Base-by-base conservation (phyloP, 108 stramenopile species). In the Cyclotella distinguenda region DNA sequence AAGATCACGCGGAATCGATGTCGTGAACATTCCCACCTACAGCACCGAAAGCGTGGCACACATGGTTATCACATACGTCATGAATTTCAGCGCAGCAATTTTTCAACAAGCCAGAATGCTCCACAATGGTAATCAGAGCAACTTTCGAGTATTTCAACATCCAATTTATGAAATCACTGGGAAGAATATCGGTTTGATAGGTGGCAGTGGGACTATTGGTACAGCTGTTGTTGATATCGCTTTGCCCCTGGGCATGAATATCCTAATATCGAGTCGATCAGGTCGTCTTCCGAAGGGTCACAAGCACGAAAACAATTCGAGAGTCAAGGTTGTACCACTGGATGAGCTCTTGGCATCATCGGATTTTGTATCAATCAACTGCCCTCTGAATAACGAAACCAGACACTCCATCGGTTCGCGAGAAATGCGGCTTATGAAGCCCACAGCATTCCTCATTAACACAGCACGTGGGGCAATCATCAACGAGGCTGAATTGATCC, bases 141-240 rank as follows among this genome's bases (percentile, higher is more conserved):
- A 95, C 50, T 89, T 95, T 51, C 67, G 68, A 13, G 86, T 89
- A 0, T 89, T 91, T 62, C 81, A 79, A 23, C 74, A 88, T 63
- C 89, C 94, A 7, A 76, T 91, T 47, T 69, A 70, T 57, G 94
- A 95, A 80, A 65, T 95, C 3, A 71, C 49, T 22, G 80, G 77
- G 6, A 95, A 94, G 59, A 87, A 83, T n/a, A 42, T 97, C 1
- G 94, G 95, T 4, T 61, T 97, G 47, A 81, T 97, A 26, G 90
- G 94, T 22, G 96, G 96, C 0, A 81, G 85, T 22, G 96, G 96
- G 12, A 81, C 75, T 27, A 95, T 97, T 47, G 96, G 95, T 0
- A 86, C 74, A 23, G 82, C 82, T 40, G 95, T 97, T 15, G 82
- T 85, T 10, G 85, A 90, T 56, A 79, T 94, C 27, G 89, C 86